Conservation (phyloP, 192 early-diverging fungal species). For the Backusella mclennaniae region DNA sequence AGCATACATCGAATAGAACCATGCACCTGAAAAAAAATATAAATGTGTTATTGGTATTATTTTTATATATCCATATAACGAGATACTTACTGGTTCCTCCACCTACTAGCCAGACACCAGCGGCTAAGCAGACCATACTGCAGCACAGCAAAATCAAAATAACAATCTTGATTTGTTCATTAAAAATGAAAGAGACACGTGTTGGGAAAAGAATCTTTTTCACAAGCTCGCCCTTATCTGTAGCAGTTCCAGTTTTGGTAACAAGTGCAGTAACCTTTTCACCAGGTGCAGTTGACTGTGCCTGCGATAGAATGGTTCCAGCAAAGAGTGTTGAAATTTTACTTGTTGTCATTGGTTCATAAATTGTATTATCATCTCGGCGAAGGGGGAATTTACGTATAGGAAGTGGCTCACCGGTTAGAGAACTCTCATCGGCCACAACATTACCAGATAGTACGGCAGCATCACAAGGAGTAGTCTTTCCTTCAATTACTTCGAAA, state of each 20-base stretch:
- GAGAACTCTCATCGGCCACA: conserved; percentile 64
- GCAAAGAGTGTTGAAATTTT: conserved; percentile 57
- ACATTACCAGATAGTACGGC: conserved; percentile 51
- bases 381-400: conserved; percentile 65
- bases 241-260: conserved; percentile 56
- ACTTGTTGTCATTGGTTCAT: conserved; percentile 22
- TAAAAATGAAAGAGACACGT: conserved; percentile 63
- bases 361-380: conserved; percentile 24
- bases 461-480: conserved; percentile 50
- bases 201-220: conserved; percentile 68
- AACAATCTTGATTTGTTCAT: conserved; percentile 71
- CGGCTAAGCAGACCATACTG: conserved; percentile 45
- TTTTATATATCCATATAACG: not conserved
- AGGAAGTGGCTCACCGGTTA: conserved; percentile 68
- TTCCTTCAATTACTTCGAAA: conserved; percentile 48
- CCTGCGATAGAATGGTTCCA: conserved; percentile 58
- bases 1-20: conserved; percentile 69
- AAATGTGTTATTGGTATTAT: not conserved
- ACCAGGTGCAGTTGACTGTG: conserved; percentile 26
- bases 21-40: conserved; percentile 37
- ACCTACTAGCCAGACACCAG: conserved; percentile 40
- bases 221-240: conserved; percentile 62
- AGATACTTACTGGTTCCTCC: not conserved
- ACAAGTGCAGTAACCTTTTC: conserved; percentile 48
- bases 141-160: conserved; percentile 56